Evolutionary conservation across 768 basidiomycete species (phyloP), one percentile per base, ranked within the genome.

Genomic region (Amanita brunnescens): DNA sequence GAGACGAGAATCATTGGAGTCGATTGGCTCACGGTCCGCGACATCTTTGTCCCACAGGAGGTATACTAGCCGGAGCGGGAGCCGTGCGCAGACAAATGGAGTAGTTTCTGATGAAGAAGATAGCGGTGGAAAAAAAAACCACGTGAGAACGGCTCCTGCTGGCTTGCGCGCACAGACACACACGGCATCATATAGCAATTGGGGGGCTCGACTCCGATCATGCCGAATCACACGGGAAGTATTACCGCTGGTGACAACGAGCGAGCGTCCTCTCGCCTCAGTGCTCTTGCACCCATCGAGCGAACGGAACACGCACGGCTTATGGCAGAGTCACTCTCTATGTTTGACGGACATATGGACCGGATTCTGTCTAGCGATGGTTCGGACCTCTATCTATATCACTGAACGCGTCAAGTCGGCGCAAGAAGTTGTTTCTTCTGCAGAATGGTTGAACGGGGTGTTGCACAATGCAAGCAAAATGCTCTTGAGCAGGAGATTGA

Each of bases 401-500:
- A 69, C 70, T 0, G 86, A 87, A 33, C 65, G 89, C 35, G 69
- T 79, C 45, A 71, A 77, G 50, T 77, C 71, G 45, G 85, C 89
- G 1, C 78, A 81, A 59, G 70, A 69, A 13, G 73, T 89, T 26
- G 84, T 85, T 10, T 70, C 74, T 45, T 72, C 79, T 29, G 77
- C 86, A n/a, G 83, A 86, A 54, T 73, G 75, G 55, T 66, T 92
- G 49, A 86, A 87, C 57, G 73, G 59, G 47, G 68, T 85, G 56
- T 63, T 91, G 57, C 71, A 80, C 40, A 60, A 64, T 1, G 79
- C 76, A 2, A 81, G 79, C 12, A 67, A 72, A 66, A 72, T 37
- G 83, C 89, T 1, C 63, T 90, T 46, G 85, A 88, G 55, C 74
- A 78, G 49, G 85, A 89, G 64, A 83, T 92, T 44, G 78, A 85